Evolutionary conservation across 164 flowering plant genomes (phyloP), one percentile per base, ranked within the genome.

Genomic region (Chimonanthus praecox): DNA sequence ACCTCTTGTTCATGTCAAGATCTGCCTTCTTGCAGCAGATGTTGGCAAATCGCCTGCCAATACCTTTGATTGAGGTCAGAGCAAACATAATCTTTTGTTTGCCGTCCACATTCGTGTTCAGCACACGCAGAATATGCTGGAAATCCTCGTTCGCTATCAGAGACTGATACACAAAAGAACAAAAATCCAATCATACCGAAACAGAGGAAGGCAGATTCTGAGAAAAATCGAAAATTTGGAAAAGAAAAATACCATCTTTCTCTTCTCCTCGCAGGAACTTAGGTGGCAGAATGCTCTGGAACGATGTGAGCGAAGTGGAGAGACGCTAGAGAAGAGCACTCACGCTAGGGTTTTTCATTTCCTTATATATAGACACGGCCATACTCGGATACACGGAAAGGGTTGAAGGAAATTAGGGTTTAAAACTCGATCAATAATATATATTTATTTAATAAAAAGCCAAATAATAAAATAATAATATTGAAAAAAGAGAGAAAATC

Each of bases 51-150:
- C 88, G 82, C 58, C 88, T 74, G 7, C 88, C 88, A 65, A 85
- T 84, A 84, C 88, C 88, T 62, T 85, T 85, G 60, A 85, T 84
- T 64, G 88, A 85, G 62, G 88, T 85, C 45, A 85, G 78, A 68
- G 88, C 88, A 66, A 84, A 85, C 88, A 85, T 84, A 51, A 85
- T 85, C 82, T 85, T 85, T 79, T 85, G 87, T 65, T 84, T 86
- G n/a, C 88, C 88, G 74, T 86, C 88, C 13, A 86, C 88, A 61
- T 86, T 86, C 7, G 88, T 86, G 82, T 86, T 86, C 66, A 84
- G 72, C 71, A 86, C 87, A 84, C 89, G 89, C 16, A 86, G 73
- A 78, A 84, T 86, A 83, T 86, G 87, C 70, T 84, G 87, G 21
- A 86, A 84, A 2, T 86, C 88, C 75, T 86, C 88, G 60, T 86